Percentiles rank a stretch among this genome's conserved stretches.
These are phyloP conservation scores for Chlamydomonas sp. DNA, from an alignment of 139 green algal species.

Conservation along the genomic window DNA sequence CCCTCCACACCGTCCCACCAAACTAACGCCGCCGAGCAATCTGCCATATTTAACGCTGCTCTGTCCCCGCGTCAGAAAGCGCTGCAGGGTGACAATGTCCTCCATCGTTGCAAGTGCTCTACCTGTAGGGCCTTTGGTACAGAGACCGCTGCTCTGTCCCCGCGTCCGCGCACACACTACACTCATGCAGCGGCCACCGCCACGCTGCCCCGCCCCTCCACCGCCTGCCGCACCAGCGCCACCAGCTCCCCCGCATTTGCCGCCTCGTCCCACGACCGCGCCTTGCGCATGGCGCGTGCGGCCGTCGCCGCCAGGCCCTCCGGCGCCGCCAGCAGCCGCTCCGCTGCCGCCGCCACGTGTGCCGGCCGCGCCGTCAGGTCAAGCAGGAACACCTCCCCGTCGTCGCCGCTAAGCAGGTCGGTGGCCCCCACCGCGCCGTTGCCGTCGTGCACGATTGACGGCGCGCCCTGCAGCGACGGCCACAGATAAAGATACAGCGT, in stretches of 20 bases:
- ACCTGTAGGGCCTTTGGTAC: too few species aligned
- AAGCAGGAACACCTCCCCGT: slow-evolving; percentile 60
- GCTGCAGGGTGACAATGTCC: too few species aligned
- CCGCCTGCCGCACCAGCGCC: slow-evolving; percentile 19
- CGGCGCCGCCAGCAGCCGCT: slow-evolving; percentile 22
- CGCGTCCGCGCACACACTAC: too few species aligned
- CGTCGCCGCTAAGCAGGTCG: slow-evolving; percentile 59
- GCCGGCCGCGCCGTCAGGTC: slow-evolving; percentile 31
- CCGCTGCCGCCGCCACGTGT: slow-evolving; percentile 38
- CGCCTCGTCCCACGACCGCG: slow-evolving; percentile 62
- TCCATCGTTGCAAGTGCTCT: too few species aligned
- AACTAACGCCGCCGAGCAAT: too few species aligned
- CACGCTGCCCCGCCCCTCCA: background rate
- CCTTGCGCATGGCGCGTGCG: slow-evolving; percentile 35
- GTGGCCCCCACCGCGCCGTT: slow-evolving; percentile 66
- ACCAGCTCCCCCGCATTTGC: slow-evolving; percentile 61
- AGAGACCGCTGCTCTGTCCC: too few species aligned
- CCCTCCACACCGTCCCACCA: too few species aligned
- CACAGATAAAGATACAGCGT: background rate
- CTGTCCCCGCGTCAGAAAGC: too few species aligned
- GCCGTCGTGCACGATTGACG: slow-evolving; percentile 67
- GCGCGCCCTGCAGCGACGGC: slow-evolving; percentile 53
- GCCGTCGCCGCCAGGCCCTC: slow-evolving; percentile 8
- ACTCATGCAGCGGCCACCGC: too few species aligned
- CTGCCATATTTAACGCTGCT: too few species aligned